Evolutionary conservation across 1,139 yeast species (phyloP), one percentile per base, ranked within the genome.

Genomic region (Geotrichum armillariae): DNA sequence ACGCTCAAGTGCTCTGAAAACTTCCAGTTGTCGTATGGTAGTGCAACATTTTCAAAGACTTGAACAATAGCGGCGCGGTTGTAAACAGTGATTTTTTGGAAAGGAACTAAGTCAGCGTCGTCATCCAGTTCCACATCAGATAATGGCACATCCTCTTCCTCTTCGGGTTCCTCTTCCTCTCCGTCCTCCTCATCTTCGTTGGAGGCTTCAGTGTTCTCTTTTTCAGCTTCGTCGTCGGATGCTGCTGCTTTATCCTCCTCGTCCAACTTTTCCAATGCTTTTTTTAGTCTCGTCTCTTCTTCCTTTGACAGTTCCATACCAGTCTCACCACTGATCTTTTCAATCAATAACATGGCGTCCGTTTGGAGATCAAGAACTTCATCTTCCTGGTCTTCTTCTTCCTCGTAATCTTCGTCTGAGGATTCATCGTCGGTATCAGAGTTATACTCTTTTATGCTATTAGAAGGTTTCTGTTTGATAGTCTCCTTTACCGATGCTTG

Each of bases 31-130:
- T 67, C 62, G 21, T 49, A 54, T 1, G 72, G 73, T 17, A 70
- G 63, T 32, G 57, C 59, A 46, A 73, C 64, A 11, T 65, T 46
- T 22, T 60, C 55, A 29, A 66, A 58, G 23, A 72, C 59, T 38
- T 64, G 63, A 41, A 59, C 57, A 41, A 73, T 62, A 7, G 77
- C 77, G 2, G 65, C 60, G 18, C 60, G 61, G 62, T 73, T 73
- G 62, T 73, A 72, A 48, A 72, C 60, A 18, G 97, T 91, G 47
- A 89, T 77, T 67, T 90, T 90, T 53, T 33, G 39, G 40, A 34
- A 42, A 2, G 39, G 40, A 34, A 42, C 46, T 6, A 33, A 11
- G 17, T 25, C 39, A 16, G 34, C 39, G 18, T 34, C 46, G 25
- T 11, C 39, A 17, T 34, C 34, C 8, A 22, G 25, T 14, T 34